Percentiles rank a stretch among this genome's conserved stretches.
These are phyloP conservation scores for Anisogramma anomala DNA, from an alignment of 2,329 filamentous ascomycete species.

Conservation along the genomic window DNA sequence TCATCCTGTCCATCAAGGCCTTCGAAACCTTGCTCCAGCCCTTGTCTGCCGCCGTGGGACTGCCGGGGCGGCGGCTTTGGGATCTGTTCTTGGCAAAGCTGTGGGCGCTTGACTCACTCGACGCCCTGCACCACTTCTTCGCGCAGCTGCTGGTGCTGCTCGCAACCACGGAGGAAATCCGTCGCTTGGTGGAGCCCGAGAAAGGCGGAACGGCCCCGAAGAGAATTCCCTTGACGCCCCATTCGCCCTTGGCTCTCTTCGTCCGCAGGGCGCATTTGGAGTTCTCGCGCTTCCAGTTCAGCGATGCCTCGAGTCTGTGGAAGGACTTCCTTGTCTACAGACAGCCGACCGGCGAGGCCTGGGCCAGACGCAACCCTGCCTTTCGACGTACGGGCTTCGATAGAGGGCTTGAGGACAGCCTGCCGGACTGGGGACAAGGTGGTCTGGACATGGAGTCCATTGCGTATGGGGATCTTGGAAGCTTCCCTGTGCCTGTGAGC, in stretches of 20 bases:
- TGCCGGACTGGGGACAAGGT: constrained; percentile 39
- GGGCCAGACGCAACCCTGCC: constrained; percentile 51
- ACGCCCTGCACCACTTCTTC: constrained; percentile 72
- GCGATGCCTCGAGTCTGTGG: constrained; percentile 71
- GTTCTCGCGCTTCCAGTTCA: constrained; percentile 68
- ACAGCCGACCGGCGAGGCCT: constrained; percentile 56
- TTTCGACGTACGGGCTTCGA: constrained; percentile 48
- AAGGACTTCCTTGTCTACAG: constrained; percentile 71
- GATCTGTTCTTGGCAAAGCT: constrained; percentile 71
- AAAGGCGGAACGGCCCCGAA: constrained; percentile 32
- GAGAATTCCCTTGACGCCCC: constrained; percentile 53
- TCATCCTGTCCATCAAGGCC: constrained; percentile 44
- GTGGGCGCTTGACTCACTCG: constrained; percentile 73
- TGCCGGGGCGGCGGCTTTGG: constrained; percentile 75
- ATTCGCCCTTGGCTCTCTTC: constrained; percentile 72
- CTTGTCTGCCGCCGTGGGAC: constrained; percentile 39
- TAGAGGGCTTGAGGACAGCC: constrained; percentile 38
- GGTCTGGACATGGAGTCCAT: constrained; percentile 35
- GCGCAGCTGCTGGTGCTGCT: constrained; percentile 46
- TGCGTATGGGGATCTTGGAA: constrained; percentile 41
- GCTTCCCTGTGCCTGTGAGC: constrained; percentile 43
- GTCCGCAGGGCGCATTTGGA: constrained; percentile 67
- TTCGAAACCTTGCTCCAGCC: constrained; percentile 47
- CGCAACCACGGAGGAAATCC: constrained; percentile 47
- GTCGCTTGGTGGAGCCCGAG: constrained; percentile 41